Evolutionary conservation across 179 eudicot genomes (phyloP).

Genomic region (Monotropa hypopitys): DNA sequence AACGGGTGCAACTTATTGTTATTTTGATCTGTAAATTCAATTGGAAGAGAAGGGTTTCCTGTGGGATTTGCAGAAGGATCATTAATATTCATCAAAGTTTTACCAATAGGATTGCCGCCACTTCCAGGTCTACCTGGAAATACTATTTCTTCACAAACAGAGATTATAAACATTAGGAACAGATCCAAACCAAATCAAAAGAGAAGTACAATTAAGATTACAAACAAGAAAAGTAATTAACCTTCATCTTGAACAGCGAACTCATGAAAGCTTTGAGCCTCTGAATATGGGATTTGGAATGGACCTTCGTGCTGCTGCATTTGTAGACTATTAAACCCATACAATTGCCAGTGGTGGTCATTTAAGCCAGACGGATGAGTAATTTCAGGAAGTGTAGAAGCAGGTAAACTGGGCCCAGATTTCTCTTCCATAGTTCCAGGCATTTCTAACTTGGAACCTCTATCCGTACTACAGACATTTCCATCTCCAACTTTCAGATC

Average conservation of each 20-base stretch:
- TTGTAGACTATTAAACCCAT: constrained; percentile 34
- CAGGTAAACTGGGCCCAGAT: constrained; percentile 16
- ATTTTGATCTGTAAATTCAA: constrained; percentile 29
- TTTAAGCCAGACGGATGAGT: constrained; percentile 18
- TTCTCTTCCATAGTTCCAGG: constrained; percentile 23
- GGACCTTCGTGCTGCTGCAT: constrained; percentile 28
- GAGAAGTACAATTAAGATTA: neutral
- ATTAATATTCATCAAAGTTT: constrained; percentile 24
- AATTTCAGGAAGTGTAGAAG: constrained; percentile 28
- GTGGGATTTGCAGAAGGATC: constrained; percentile 25
- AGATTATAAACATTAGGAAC: neutral
- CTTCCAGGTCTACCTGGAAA: constrained; percentile 79
- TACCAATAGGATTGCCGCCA: constrained; percentile 34
- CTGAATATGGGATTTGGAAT: constrained; percentile 23
- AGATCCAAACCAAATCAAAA: neutral
- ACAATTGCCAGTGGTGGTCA: constrained; percentile 34
- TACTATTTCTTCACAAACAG: constrained; percentile 48
- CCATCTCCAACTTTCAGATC: constrained; percentile 41
- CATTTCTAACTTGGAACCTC: constrained; percentile 25
- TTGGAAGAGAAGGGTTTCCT: constrained; percentile 23
- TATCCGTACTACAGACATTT: constrained; percentile 18
- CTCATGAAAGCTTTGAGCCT: constrained; percentile 33
- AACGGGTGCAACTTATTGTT: constrained; percentile 76
- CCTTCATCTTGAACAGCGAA: constrained; percentile 69
- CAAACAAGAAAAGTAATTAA: constrained; percentile 25